Percentiles rank a stretch among this genome's conserved stretches.
These are phyloP conservation scores for Citeromyces siamensis DNA, from an alignment of 1,139 yeast species.

Conservation along the genomic window DNA sequence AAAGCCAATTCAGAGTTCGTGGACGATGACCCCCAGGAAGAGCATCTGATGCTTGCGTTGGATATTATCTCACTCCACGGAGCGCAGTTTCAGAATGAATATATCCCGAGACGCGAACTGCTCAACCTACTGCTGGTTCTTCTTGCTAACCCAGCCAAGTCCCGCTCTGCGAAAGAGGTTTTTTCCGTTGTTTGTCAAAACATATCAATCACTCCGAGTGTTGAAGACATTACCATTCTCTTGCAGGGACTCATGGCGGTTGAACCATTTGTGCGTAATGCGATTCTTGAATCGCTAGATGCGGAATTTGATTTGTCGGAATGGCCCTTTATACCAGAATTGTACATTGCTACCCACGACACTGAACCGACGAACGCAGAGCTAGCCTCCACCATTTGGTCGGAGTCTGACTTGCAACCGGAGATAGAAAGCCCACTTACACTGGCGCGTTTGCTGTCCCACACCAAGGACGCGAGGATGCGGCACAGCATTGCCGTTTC, in stretches of 20 bases:
- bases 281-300: constrained; percentile 76
- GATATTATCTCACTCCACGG: constrained; percentile 72
- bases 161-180: constrained; percentile 76
- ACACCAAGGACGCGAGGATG: constrained; percentile 41
- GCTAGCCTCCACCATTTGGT: constrained; percentile 76
- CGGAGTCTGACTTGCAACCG: constrained; percentile 49
- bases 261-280: constrained; percentile 59
- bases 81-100: constrained; percentile 53
- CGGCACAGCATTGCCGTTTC: constrained; percentile 59
- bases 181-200: constrained; percentile 65
- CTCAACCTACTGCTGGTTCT: constrained; percentile 51
- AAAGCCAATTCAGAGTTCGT: constrained; percentile 46
- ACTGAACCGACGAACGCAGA: constrained; percentile 51
- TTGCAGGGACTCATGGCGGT: constrained; percentile 43
- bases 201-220: constrained; percentile 47
- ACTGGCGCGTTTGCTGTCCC: constrained; percentile 38
- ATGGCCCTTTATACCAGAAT: constrained; percentile 44
- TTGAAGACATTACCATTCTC: constrained; percentile 45
- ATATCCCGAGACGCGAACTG: constrained; percentile 59
- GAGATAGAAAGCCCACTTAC: constrained; percentile 28
- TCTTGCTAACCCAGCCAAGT: constrained; percentile 63
- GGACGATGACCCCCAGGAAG: constrained; percentile 81
- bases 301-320: constrained; percentile 73
- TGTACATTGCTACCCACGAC: constrained; percentile 75
- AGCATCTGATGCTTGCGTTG: constrained; percentile 64